Evolutionary conservation across 2,329 filamentous ascomycete genomes (phyloP), one percentile per base, ranked within the genome.

Genomic region (Akanthomyces lecanii): DNA sequence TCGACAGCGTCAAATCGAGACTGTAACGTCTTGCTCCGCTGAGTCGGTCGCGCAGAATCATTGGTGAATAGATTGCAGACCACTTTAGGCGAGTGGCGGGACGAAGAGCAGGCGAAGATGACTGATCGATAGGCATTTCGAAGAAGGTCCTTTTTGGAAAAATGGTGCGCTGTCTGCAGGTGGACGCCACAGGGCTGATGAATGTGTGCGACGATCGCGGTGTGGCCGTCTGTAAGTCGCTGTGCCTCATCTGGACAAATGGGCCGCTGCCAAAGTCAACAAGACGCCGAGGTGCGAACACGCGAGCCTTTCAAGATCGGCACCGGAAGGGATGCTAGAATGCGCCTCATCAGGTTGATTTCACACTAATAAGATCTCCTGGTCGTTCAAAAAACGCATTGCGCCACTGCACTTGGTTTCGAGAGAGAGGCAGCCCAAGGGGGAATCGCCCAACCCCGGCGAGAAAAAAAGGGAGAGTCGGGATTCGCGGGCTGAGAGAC

Each of bases 331-430:
- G 3, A 28, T 4, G 33, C 28, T 7, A 6, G 40, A 42, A 14
- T 55, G 23, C 36, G 36, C 36, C 52, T 55, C 52, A 12, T n/a
- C 23, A 55, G 52, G 52, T 42, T 55, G 52, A 54, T 5, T 54
- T 50, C 11, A 30, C 14, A 50, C 47, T 50, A 30, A 2, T 3
- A 50, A 30, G 25, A 50, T 4, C 25, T 28, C 7, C 12, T 50
- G 47, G 25, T 50, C 25, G 25, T 28, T 36, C 25, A 50, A 25
- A 14, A 50, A 2, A 21, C 21, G 21, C 30, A 54, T 28, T 40
- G 36, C 36, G 52, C 36, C 36, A 55, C 36, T 12, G 23, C 10
- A 11, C 33, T 36, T 28, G 18, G n/a, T 47, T 4, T 36, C 44
- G 40, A 18, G 23, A 14, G 23, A 16, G 42, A 47, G 44, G 55